phyloP scores from a whole-genome alignment of 768 basidiomycete genomes.

The Pisolithus tinctorius region DNA sequence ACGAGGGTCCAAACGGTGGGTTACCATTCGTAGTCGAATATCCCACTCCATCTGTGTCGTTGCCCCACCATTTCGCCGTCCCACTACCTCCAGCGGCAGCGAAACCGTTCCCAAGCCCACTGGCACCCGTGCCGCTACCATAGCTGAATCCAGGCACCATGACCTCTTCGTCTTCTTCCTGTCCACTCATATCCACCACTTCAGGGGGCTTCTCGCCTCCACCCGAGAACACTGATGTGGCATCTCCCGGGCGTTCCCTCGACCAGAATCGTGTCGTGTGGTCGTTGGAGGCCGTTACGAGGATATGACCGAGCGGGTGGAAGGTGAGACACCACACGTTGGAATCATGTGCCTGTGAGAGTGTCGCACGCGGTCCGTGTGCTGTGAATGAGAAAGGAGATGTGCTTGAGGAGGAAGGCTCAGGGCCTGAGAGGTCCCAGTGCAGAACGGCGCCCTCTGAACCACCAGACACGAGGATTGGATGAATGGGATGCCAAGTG shows the following conservation, averaged over 20 bases:
- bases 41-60: background rate
- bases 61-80: slow-evolving; percentile 34
- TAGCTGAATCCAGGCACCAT: slow-evolving; percentile 72
- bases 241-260: slow-evolving; percentile 83
- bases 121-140: slow-evolving; percentile 24
- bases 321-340: slow-evolving; percentile 95
- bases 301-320: slow-evolving; percentile 93
- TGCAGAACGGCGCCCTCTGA: slow-evolving; percentile 91
- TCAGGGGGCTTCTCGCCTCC: slow-evolving; percentile 85
- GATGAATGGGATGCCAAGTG: slow-evolving; percentile 94
- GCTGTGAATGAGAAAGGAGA: slow-evolving; percentile 26
- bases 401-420: slow-evolving; percentile 34
- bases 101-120: slow-evolving; percentile 16
- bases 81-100: slow-evolving; percentile 32
- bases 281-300: slow-evolving; percentile 94
- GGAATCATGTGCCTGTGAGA: slow-evolving; percentile 96
- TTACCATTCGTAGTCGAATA: background rate
- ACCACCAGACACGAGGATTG: slow-evolving; percentile 87
- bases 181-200: slow-evolving; percentile 44
- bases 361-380: slow-evolving; percentile 61
- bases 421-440: slow-evolving; percentile 80
- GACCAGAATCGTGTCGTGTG: slow-evolving; percentile 99
- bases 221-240: slow-evolving; percentile 66
- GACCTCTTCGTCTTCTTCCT: slow-evolving; percentile 70
- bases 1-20: slow-evolving; percentile 8